Conservation (phyloP, 2,329 filamentous ascomycete genomes). For the Ophiostoma fasciatum region DNA sequence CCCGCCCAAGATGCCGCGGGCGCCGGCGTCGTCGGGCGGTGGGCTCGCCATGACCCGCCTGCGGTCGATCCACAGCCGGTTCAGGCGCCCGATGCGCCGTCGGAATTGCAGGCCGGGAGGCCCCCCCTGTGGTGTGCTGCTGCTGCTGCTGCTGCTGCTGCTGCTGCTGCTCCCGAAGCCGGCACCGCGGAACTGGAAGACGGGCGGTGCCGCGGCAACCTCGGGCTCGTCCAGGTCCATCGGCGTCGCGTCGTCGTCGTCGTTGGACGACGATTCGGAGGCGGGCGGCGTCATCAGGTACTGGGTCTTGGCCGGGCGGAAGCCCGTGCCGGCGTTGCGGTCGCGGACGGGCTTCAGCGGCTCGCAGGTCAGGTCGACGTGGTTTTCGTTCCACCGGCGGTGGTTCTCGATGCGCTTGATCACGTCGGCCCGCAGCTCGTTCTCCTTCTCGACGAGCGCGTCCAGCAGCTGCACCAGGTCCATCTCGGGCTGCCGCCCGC, state of each 20-base stretch:
- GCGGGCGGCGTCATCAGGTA: slow-evolving; percentile 53
- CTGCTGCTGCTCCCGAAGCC: too few relatives aligned
- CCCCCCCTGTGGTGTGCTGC: too few relatives aligned
- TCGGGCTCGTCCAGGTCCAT: slow-evolving; percentile 39
- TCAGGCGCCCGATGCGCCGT: slow-evolving; percentile 69
- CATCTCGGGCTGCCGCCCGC: slow-evolving; percentile 51
- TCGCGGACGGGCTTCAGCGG: slow-evolving; percentile 69
- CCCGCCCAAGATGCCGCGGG: neutral
- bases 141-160: too few relatives aligned
- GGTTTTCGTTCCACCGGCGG: slow-evolving; percentile 79
- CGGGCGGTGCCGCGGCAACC: slow-evolving; percentile 16
- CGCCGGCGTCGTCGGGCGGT: slow-evolving; percentile 21
- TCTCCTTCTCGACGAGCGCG: slow-evolving; percentile 65
- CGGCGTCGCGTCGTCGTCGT: slow-evolving; percentile 17
- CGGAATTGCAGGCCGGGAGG: slow-evolving; percentile 56
- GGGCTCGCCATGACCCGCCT: slow-evolving; percentile 44
- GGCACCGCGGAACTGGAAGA: slow-evolving; percentile 32
- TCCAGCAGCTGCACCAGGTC: slow-evolving; percentile 69
- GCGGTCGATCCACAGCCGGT: slow-evolving; percentile 78
- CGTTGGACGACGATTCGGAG: slow-evolving; percentile 34
- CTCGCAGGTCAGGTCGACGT: slow-evolving; percentile 73
- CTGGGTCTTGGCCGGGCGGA: slow-evolving; percentile 58
- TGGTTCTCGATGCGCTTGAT: slow-evolving; percentile 80
- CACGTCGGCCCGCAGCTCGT: slow-evolving; percentile 66
- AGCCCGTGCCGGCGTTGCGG: slow-evolving; percentile 43